Evolutionary conservation across 106 monocot species (phyloP).

Genomic region (Alisma plantagoaquatica): DNA sequence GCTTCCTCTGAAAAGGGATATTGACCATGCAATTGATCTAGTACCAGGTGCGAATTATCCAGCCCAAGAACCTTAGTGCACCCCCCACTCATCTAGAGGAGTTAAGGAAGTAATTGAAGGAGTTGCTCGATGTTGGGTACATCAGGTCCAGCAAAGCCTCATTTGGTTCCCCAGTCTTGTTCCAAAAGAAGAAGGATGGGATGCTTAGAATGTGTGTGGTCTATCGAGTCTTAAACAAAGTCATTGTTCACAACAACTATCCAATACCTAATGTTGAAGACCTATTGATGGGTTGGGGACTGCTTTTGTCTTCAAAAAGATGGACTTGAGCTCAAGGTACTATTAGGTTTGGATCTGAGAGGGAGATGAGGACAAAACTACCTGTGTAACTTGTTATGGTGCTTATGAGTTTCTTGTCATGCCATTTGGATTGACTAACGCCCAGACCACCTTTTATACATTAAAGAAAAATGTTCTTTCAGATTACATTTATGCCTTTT

Average conservation of each 20-base stretch:
- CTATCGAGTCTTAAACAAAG: constrained; percentile 2
- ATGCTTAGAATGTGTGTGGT: not conserved
- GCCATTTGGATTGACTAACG: not conserved
- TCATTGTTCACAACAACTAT: not conserved
- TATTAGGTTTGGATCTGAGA: not conserved
- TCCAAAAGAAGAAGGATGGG: constrained; percentile 6
- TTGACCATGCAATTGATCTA: constrained; percentile 7
- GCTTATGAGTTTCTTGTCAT: constrained; percentile 5
- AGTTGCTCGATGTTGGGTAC: not conserved
- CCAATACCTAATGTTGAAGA: not conserved
- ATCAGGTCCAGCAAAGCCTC: not conserved
- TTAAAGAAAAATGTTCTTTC: constrained; percentile 1
- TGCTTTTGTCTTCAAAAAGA: not conserved
- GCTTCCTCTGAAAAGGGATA: not conserved
- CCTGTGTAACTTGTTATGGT: not conserved
- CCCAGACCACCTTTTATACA: not conserved
- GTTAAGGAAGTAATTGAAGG: not conserved
- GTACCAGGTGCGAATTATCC: not conserved
- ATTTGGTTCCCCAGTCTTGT: not conserved
- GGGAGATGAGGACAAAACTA: not conserved
- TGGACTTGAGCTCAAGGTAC: not conserved
- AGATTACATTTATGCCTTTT: not conserved
- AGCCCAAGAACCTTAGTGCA: not conserved
- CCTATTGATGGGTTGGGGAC: not conserved
- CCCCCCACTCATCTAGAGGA: not conserved